These are phyloP conservation scores for Brachypodium distachyon DNA, from an alignment of 202 grass and related monocot species.

Conservation along the genomic window DNA sequence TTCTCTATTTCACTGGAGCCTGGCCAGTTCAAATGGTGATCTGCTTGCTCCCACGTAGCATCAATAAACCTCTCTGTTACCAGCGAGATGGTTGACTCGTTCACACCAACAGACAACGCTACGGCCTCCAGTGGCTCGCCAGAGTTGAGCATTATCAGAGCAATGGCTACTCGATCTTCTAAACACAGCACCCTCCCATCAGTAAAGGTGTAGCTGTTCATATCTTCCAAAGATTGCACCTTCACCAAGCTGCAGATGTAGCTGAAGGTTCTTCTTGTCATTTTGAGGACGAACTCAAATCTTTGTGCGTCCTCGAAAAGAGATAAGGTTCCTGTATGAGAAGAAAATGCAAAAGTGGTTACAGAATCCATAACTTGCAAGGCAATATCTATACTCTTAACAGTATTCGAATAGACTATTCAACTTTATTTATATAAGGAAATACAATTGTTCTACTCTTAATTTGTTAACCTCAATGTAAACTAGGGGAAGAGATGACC, in stretches of 20 bases:
- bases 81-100: conserved; percentile 66
- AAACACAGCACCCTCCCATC: background rate
- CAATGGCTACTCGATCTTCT: conserved; percentile 45
- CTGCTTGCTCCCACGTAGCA: conserved; percentile 12
- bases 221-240: background rate
- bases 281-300: conserved; percentile 70
- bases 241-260: conserved; percentile 60
- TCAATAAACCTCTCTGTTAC: conserved; percentile 57
- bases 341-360: background rate
- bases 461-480: background rate
- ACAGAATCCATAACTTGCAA: background rate
- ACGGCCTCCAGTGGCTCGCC: background rate
- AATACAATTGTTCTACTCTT: background rate
- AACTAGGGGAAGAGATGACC: too few species aligned
- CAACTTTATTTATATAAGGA: background rate
- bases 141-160: background rate
- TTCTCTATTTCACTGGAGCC: conserved; percentile 26
- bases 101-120: conserved; percentile 27
- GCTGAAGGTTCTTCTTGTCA: conserved; percentile 67
- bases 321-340: background rate
- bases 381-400: background rate
- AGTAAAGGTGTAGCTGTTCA: background rate
- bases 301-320: background rate
- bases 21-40: conserved; percentile 22
- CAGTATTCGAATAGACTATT: background rate